Evolutionary conservation across 2,329 filamentous ascomycete genomes (phyloP).

Genomic region (Mycogone perniciosa): DNA sequence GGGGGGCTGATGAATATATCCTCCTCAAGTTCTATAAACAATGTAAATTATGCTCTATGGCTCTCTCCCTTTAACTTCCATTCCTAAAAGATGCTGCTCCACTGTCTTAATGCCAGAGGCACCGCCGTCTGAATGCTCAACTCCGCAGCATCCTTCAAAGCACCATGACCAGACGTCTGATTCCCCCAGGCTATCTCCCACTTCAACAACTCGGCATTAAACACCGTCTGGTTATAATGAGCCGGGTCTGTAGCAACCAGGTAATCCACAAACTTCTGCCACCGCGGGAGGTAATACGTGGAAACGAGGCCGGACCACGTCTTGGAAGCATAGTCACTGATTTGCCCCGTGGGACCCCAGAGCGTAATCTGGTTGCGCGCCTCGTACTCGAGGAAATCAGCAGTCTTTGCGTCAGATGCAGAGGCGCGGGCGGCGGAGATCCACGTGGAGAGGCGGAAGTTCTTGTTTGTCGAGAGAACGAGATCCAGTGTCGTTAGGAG

Average conservation of each 20-base stretch:
- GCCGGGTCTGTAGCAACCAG: neutral
- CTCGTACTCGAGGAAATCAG: slow-evolving; percentile 37
- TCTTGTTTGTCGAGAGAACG: slow-evolving; percentile 34
- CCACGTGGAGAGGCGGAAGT: slow-evolving; percentile 38
- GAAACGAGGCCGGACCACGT: slow-evolving; percentile 41
- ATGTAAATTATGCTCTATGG: neutral
- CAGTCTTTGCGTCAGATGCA: slow-evolving; percentile 18
- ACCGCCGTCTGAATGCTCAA: neutral
- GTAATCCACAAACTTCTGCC: slow-evolving; percentile 39
- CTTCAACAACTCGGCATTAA: slow-evolving; percentile 8
- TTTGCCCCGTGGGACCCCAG: slow-evolving; percentile 42
- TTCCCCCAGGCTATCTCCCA: slow-evolving; percentile 4
- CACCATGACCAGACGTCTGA: neutral
- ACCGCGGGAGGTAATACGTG: slow-evolving; percentile 40
- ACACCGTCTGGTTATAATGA: slow-evolving; percentile 8
- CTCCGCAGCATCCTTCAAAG: neutral
- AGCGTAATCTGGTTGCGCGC: slow-evolving; percentile 45
- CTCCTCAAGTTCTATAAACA: neutral
- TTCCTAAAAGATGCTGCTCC: neutral
- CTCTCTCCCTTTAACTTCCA: neutral
- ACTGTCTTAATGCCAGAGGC: neutral
- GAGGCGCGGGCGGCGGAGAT: slow-evolving; percentile 31
- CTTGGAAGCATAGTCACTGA: slow-evolving; percentile 45
- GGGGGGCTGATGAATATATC: neutral
- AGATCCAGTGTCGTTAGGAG: slow-evolving; percentile 34